phyloP scores from a whole-genome alignment of 1,284 basidiomycete species.

The Somion occarium region DNA sequence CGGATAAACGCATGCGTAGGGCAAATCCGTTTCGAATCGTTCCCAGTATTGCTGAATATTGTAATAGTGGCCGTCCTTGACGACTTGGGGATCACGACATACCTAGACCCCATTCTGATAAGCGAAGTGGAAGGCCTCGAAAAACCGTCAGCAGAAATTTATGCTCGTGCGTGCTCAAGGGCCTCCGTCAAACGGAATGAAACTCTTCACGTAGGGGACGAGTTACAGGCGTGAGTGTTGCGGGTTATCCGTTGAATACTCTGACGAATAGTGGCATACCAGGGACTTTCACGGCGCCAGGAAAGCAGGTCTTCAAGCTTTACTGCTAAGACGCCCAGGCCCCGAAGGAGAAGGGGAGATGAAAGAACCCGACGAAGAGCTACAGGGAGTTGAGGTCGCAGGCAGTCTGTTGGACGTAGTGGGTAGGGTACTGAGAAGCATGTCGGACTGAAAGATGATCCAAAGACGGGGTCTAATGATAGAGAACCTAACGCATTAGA shows the following conservation, averaged over 20 bases:
- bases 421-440: constrained; percentile 20
- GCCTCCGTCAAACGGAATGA: constrained; percentile 33
- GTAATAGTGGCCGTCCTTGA: constrained; percentile 41
- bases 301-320: constrained; percentile 51
- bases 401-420: constrained; percentile 38
- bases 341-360: constrained; percentile 43
- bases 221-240: constrained; percentile 49
- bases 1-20: constrained; percentile 65
- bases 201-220: constrained; percentile 70
- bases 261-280: background rate
- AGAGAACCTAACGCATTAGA: background rate
- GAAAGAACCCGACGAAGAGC: constrained; percentile 38
- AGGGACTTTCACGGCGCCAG: constrained; percentile 71
- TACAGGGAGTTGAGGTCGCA: constrained; percentile 36
- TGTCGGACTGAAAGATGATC: constrained; percentile 3
- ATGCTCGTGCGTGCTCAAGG: constrained; percentile 35
- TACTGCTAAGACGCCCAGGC: constrained; percentile 50
- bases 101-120: constrained; percentile 50
- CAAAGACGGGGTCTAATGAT: constrained; percentile 1
- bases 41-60: background rate
- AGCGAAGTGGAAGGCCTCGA: constrained; percentile 64
- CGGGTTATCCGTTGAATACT: background rate
- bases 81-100: constrained; percentile 49
- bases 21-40: constrained; percentile 9
- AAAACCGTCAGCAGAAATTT: constrained; percentile 62